Evolutionary conservation across 495 filamentous ascomycete species (phyloP).

Genomic region (Penicillium paxilli): DNA sequence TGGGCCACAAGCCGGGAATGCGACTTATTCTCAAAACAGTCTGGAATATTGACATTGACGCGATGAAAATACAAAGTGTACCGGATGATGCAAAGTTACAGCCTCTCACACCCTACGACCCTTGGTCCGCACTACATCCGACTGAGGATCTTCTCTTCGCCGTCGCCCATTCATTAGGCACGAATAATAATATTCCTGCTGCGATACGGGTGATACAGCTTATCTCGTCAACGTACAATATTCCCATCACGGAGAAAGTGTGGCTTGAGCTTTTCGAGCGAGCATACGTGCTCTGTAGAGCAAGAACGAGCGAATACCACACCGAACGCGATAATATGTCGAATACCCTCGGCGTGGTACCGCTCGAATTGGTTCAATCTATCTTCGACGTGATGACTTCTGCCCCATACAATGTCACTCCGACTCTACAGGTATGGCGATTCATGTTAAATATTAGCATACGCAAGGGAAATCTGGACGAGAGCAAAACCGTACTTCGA

Average conservation of each 20-base stretch:
- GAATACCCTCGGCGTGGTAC: constrained; percentile 30
- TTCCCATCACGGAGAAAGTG: constrained; percentile 46
- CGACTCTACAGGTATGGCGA: constrained; percentile 55
- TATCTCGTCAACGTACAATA: constrained; percentile 54
- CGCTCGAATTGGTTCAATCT: constrained; percentile 35
- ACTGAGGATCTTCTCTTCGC: constrained; percentile 52
- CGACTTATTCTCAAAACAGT: constrained; percentile 48
- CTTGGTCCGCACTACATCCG: constrained; percentile 56
- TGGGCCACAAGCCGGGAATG: constrained; percentile 52
- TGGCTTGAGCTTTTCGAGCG: constrained; percentile 63
- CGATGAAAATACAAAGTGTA: constrained; percentile 21
- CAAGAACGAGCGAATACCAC: constrained; percentile 19
- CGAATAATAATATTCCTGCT: constrained; percentile 53
- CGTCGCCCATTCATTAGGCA: constrained; percentile 59
- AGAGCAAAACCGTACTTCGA: constrained; percentile 25
- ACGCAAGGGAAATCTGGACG: constrained; percentile 10
- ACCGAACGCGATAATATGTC: not conserved
- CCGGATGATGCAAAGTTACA: constrained; percentile 24
- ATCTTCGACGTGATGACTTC: constrained; percentile 57
- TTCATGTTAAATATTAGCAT: constrained; percentile 43
- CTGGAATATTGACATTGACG: constrained; percentile 60
- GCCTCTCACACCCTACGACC: constrained; percentile 30
- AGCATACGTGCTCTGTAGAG: constrained; percentile 52
- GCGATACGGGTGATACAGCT: constrained; percentile 57
- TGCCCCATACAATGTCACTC: constrained; percentile 56